Evolutionary conservation across 2,329 filamentous ascomycete genomes (phyloP).

Genomic region (Venturia pyrina): DNA sequence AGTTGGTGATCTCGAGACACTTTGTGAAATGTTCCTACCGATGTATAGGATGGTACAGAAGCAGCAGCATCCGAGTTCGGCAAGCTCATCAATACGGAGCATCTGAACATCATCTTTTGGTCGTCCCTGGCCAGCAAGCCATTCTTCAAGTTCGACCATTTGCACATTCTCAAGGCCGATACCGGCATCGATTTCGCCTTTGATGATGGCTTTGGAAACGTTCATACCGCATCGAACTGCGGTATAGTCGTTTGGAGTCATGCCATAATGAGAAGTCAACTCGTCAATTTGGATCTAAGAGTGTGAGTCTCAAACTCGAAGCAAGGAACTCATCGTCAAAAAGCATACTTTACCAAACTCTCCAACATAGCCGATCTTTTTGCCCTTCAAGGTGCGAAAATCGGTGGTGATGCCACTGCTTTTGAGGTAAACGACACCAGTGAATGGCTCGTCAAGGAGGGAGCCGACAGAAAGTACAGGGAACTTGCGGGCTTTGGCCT

Average conservation of each 20-base stretch:
- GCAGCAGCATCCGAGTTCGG: slow-evolving; percentile 72
- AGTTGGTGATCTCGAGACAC: background rate
- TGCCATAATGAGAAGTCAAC: slow-evolving; percentile 67
- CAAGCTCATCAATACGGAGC: slow-evolving; percentile 72
- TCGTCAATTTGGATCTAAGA: slow-evolving; percentile 68
- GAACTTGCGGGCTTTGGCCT: slow-evolving; percentile 67
- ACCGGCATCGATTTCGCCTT: slow-evolving; percentile 62
- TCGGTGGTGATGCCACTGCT: slow-evolving; percentile 63
- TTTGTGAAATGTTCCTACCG: slow-evolving; percentile 26
- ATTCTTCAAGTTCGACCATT: slow-evolving; percentile 73
- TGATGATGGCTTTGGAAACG: slow-evolving; percentile 65
- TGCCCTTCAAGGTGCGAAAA: slow-evolving; percentile 65
- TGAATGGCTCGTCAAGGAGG: slow-evolving; percentile 71
- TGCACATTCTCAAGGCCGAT: slow-evolving; percentile 73
- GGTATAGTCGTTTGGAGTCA: slow-evolving; percentile 63
- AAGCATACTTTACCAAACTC: slow-evolving; percentile 57
- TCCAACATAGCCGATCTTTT: slow-evolving; percentile 69
- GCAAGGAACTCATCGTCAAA: background rate
- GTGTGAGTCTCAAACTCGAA: background rate
- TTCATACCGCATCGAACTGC: slow-evolving; percentile 75
- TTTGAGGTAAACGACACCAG: slow-evolving; percentile 68
- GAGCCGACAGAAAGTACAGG: slow-evolving; percentile 64
- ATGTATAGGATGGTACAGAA: slow-evolving; percentile 78
- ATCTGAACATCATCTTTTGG: slow-evolving; percentile 62
- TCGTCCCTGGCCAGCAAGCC: slow-evolving; percentile 54